Percentiles rank a stretch among this genome's conserved stretches.
These are phyloP conservation scores for Somion occarium DNA, from an alignment of 1,284 basidiomycete genomes.

Conservation along the genomic window DNA sequence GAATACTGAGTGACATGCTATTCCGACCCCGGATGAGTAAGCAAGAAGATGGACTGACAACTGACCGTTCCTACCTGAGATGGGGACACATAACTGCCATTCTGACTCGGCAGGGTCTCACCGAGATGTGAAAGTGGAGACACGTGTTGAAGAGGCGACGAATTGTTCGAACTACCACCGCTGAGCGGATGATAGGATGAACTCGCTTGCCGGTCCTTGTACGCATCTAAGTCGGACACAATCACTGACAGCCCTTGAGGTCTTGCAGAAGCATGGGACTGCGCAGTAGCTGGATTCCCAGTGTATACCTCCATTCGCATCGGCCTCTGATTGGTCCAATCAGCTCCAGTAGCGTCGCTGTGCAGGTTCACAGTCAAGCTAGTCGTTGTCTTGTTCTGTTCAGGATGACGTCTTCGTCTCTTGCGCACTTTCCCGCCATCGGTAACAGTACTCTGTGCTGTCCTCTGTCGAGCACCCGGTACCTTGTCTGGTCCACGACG, in stretches of 20 bases:
- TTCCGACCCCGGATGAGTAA: background rate
- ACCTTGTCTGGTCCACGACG: slow-evolving; percentile 72
- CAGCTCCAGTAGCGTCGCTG: background rate
- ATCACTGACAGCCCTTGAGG: background rate
- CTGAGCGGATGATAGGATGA: slow-evolving; percentile 1
- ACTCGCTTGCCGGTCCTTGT: background rate
- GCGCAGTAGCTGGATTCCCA: slow-evolving; percentile 14
- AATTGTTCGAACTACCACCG: slow-evolving; percentile 1
- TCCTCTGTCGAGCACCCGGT: slow-evolving; percentile 66
- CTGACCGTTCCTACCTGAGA: slow-evolving; percentile 1
- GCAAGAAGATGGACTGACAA: background rate
- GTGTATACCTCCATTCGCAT: slow-evolving; percentile 5
- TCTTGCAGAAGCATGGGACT: slow-evolving; percentile 20
- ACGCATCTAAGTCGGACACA: slow-evolving; percentile 3
- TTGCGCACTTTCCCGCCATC: slow-evolving; percentile 22
- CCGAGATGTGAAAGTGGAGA: background rate
- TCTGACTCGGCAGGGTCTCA: background rate
- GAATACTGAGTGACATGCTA: background rate
- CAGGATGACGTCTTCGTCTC: slow-evolving; percentile 16
- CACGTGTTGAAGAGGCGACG: background rate
- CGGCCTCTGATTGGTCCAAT: slow-evolving; percentile 6
- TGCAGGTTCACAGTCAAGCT: slow-evolving; percentile 2
- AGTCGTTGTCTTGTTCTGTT: slow-evolving; percentile 11
- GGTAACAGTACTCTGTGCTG: slow-evolving; percentile 16
- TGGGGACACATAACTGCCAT: background rate